Evolutionary conservation across 352 stramenopile genomes (phyloP).

Genomic region (Phytophthora macrochlamydospora): DNA sequence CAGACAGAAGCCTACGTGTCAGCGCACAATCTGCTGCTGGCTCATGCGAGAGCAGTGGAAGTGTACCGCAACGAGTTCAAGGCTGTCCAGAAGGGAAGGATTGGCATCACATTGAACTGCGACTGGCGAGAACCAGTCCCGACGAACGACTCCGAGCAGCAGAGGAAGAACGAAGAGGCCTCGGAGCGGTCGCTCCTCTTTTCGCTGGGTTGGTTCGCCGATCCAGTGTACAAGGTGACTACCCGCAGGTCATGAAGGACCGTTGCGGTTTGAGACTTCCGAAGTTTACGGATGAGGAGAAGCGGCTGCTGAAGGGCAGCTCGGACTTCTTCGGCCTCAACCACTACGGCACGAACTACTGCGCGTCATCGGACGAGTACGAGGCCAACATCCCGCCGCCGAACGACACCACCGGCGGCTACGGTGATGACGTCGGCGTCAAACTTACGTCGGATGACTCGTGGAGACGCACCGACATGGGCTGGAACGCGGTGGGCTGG

Average conservation of each 20-base stretch:
- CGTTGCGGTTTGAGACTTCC: slow-evolving; percentile 85
- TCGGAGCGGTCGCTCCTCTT: slow-evolving; percentile 88
- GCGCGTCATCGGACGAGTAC: slow-evolving; percentile 48
- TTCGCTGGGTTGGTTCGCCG: slow-evolving; percentile 91
- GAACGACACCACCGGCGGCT: slow-evolving; percentile 36
- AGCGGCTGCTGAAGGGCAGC: slow-evolving; percentile 78
- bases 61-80: slow-evolving; percentile 87
- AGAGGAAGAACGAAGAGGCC: slow-evolving; percentile 65
- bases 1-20: slow-evolving; percentile 81
- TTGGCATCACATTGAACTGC: slow-evolving; percentile 92
- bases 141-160: slow-evolving; percentile 48
- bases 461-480: slow-evolving; percentile 84
- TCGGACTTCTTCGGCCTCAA: slow-evolving; percentile 96
- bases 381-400: slow-evolving; percentile 40
- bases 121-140: slow-evolving; percentile 88
- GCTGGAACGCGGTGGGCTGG: slow-evolving; percentile 75
- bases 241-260: slow-evolving; percentile 92
- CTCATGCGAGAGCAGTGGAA: slow-evolving; percentile 83
- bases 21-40: slow-evolving; percentile 89
- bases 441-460: slow-evolving; percentile 47
- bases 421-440: slow-evolving; percentile 47
- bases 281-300: slow-evolving; percentile 87
- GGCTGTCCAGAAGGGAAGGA: slow-evolving; percentile 63
- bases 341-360: slow-evolving; percentile 88
- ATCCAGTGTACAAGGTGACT: slow-evolving; percentile 94